Evolutionary conservation across 1,284 basidiomycete genomes (phyloP), one percentile per base, ranked within the genome.

Genomic region (Rugosomyces carneus): DNA sequence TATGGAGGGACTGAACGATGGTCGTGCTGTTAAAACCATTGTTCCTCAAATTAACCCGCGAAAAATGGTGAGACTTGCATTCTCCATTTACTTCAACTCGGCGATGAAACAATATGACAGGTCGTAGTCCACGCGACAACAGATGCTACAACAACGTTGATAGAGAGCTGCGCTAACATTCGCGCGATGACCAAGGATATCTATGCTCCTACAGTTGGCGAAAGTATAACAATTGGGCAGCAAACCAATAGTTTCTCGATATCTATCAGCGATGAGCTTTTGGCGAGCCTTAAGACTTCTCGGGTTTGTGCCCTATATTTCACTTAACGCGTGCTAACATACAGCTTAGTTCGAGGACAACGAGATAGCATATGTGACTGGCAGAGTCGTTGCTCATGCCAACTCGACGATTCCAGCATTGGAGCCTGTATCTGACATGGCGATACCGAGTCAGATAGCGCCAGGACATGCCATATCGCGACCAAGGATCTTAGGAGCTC

Each of bases 11-110:
- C 67, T 96, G 47, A 94, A 93, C 60, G 96, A 99, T 59, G 94
- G 95, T 1, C 84, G 94, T 50, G 93, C 96, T 5, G 84, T 98
- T 52, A 97, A 97, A 66, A 95, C 90, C 0, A 94, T 99, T 51
- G 84, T 99, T 9, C 91, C 95, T 1, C 93, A 97, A 69, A 81
- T 99, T 45, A 93, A 96, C 60, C 96, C 96, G 20, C 80, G 96
- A 15, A 94, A 93, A 71, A 83, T 96, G 76, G 93, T 91, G 48
- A 48, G 72, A 47, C 23, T 18, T 19, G 21, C 36, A 31, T 18
- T 7, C 23, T 23, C 21, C 39, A 9, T 16, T 37, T 3, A 21
- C 9, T 31, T 8, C 24, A 40, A 3, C 23, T 21, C 13, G 37
- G 27, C 32, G 46, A 37, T 23, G 27, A 52, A 23, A 53, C 40